A percentile compares a stretch with the other conserved stretches of the same genome.
phyloP scores from a whole-genome alignment of 2,329 filamentous ascomycete genomes.

The Fusarium udum region DNA sequence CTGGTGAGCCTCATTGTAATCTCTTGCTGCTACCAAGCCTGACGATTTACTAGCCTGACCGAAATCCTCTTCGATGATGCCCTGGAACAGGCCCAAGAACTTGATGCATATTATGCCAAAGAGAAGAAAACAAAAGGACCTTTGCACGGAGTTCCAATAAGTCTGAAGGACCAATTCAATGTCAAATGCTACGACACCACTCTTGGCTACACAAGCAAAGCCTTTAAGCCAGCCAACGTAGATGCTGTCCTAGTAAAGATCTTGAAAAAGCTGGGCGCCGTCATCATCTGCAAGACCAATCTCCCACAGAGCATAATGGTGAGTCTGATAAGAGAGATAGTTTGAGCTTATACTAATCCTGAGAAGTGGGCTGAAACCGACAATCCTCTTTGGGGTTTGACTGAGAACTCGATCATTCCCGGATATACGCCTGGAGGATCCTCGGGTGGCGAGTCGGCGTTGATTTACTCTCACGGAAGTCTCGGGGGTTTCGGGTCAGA shows the following conservation, averaged over 20 bases:
- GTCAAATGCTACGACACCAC: conserved; percentile 66
- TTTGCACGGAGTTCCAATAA: conserved; percentile 38
- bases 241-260: conserved; percentile 60
- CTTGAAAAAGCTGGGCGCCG: conserved; percentile 58
- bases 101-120: conserved; percentile 4
- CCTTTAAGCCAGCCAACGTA: conserved; percentile 58
- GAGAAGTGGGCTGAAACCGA: conserved; percentile 40
- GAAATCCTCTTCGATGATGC: conserved; percentile 37
- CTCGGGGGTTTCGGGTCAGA: conserved; percentile 41
- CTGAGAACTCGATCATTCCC: conserved; percentile 30
- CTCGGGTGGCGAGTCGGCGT: conserved; percentile 37
- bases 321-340: fast-evolving
- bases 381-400: conserved; percentile 44
- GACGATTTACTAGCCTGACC: not conserved
- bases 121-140: conserved; percentile 13
- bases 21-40: not conserved
- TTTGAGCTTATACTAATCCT: fast-evolving
- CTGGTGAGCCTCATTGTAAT: not conserved
- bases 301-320: conserved; percentile 33
- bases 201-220: conserved; percentile 64
- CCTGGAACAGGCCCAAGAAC: conserved; percentile 15
- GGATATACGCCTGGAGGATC: conserved; percentile 43
- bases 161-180: conserved; percentile 68
- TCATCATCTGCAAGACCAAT: conserved; percentile 55
- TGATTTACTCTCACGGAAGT: conserved; percentile 32